A percentile compares a stretch with the other conserved stretches of the same genome.
Evolutionary conservation across 2,329 filamentous ascomycete species (phyloP).

Genomic region (Aspergillus novofumigatus): DNA sequence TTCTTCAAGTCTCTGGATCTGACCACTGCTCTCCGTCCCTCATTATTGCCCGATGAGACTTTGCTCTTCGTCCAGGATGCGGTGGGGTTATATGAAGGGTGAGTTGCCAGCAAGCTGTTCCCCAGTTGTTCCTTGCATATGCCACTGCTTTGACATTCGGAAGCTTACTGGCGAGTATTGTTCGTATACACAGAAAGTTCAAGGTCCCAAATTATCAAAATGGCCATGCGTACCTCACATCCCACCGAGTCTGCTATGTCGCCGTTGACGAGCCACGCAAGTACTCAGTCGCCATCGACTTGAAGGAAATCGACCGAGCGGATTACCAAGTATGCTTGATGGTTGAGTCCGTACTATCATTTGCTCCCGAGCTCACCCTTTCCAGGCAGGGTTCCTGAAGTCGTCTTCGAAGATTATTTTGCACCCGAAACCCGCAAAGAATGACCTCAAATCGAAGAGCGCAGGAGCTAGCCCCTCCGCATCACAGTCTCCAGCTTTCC

Average conservation of each 20-base stretch:
- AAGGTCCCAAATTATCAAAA: slow-evolving; percentile 93
- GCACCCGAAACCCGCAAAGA: slow-evolving; percentile 73
- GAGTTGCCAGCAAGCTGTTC: slow-evolving; percentile 36
- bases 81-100: slow-evolving; percentile 97
- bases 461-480: slow-evolving; percentile 41
- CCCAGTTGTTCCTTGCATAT: not conserved
- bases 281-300: slow-evolving; percentile 76
- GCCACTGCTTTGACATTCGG: slow-evolving; percentile 2
- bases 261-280: slow-evolving; percentile 81
- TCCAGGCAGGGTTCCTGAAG: slow-evolving; percentile 81
- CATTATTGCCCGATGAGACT: slow-evolving; percentile 87
- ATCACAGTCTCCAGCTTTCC: slow-evolving; percentile 29
- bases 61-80: slow-evolving; percentile 96
- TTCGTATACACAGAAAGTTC: slow-evolving; percentile 64
- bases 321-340: slow-evolving; percentile 70
- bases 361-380: slow-evolving; percentile 14
- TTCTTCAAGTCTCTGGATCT: slow-evolving; percentile 94
- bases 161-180: slow-evolving; percentile 15
- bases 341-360: slow-evolving; percentile 1
- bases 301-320: slow-evolving; percentile 85
- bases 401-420: slow-evolving; percentile 92
- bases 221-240: slow-evolving; percentile 93
- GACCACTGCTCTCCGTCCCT: slow-evolving; percentile 91
- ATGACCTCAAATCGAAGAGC: slow-evolving; percentile 54
- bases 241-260: slow-evolving; percentile 92